Conservation (phyloP, 306 rosid species). For the Malus sieversii region DNA sequence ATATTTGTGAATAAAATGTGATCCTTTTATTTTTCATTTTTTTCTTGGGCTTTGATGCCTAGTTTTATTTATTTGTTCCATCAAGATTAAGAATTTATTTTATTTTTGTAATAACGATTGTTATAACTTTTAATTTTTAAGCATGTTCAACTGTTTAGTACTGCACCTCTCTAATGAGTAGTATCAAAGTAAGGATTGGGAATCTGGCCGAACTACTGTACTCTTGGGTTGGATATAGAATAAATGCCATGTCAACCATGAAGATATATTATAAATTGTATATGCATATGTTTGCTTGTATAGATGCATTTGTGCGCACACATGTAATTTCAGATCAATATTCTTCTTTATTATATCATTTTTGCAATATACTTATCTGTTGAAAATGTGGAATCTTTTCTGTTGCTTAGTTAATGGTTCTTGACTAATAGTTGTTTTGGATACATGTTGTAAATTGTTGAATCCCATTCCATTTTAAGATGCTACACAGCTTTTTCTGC, state of each 20-base stretch:
- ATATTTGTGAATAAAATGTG: neutral
- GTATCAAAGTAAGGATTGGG: neutral
- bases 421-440: neutral
- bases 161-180: neutral
- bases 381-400: neutral
- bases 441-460: neutral
- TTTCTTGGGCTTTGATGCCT: neutral
- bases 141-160: neutral
- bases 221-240: neutral
- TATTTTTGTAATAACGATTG: neutral
- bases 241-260: neutral
- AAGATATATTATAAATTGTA: neutral
- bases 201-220: neutral
- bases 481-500: neutral
- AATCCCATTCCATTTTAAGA: slow-evolving; percentile 6
- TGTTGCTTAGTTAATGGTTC: neutral
- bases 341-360: neutral
- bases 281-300: neutral
- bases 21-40: neutral
- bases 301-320: neutral
- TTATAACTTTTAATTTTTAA: neutral
- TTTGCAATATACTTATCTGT: neutral
- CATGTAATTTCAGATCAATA: neutral
- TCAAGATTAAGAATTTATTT: neutral
- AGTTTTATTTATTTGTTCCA: neutral